Conservation (phyloP, 2,329 filamentous ascomycete species). For the Diaporthe capsici region DNA sequence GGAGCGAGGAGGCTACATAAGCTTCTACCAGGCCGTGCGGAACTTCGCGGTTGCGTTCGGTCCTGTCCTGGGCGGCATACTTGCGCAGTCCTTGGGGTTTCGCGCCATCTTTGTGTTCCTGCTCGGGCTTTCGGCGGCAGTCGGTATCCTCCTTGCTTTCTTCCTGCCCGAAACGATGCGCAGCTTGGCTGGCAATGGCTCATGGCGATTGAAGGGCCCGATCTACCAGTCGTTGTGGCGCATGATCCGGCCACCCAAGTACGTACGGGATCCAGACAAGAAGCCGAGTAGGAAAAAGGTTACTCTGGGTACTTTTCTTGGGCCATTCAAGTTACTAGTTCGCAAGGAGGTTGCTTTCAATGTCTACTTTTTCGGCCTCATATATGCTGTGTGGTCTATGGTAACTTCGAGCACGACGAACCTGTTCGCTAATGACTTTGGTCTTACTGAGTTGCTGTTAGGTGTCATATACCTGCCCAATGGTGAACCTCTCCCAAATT, state of each 20-base stretch:
- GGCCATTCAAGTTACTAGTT: constrained; percentile 56
- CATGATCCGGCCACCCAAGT: constrained; percentile 42
- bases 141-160: constrained; percentile 51
- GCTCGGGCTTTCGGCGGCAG: constrained; percentile 51
- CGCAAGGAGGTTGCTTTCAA: constrained; percentile 62
- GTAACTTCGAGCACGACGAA: constrained; percentile 59
- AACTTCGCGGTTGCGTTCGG: constrained; percentile 50
- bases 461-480: constrained; percentile 49
- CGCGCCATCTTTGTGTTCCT: constrained; percentile 51
- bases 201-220: constrained; percentile 51
- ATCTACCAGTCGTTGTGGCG: constrained; percentile 58
- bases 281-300: constrained; percentile 44
- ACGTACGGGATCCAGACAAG: neutral
- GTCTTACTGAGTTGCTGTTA: constrained; percentile 45
- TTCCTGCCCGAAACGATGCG: constrained; percentile 51
- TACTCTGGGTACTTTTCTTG: constrained; percentile 51
- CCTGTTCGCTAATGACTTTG: constrained; percentile 52
- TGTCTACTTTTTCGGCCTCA: constrained; percentile 58
- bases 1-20: constrained; percentile 50
- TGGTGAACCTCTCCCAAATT: constrained; percentile 1
- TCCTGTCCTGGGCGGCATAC: constrained; percentile 51
- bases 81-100: constrained; percentile 49
- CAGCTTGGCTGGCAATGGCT: constrained; percentile 55
- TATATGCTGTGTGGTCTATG: constrained; percentile 65
- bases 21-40: constrained; percentile 50